Evolutionary conservation across 2,329 filamentous ascomycete species (phyloP), one percentile per base, ranked within the genome.

Genomic region (Chalara sp.): DNA sequence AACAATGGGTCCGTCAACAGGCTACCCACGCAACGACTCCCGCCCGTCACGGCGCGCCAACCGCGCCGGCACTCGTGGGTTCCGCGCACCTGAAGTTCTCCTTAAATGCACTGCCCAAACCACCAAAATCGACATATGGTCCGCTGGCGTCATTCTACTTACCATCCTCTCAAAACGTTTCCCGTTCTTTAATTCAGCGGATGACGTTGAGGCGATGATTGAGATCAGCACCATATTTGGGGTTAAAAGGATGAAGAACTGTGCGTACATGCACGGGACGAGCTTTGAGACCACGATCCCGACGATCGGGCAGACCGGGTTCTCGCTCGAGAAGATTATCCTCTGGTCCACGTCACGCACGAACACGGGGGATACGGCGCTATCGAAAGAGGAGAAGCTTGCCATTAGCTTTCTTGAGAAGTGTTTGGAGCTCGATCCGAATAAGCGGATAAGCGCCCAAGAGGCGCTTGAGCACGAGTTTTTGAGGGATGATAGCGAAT

Each of bases 101-200:
- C 88, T 97, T 70, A 99, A 99, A 69, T 99, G 93, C 71, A 96
- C 91, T 0, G 86, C 90, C 56, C 93, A 99, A 68, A 95, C 86
- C 4, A 92, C 87, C 42, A 86, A 92, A 60, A 93, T 99, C 59
- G 93, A 99, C 66, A 86, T 99, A 58, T 99, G 93, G 93, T 96
- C 89, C 29, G 91, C 86, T 0, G 93, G 93, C 41, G 91, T 99
- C n/a, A 95, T 99, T 50, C 78, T 99, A 2, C 76, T 99, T n/a
- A 99, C 93, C 1, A 86, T 99, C 56, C 75, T 99, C 11, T 92
- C 88, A 40, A 86, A 87, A 51, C 84, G 93, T 4, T 99, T 99
- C 62, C 93, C 93, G 1, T 99, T 99, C 70, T 99, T 99, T 76
- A 96, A 99, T 70, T 95, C 89, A 44, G 86, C 90, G n/a, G 93